These are phyloP conservation scores for Ceratopteris richardii DNA, from an alignment of 75 land plant species.

Conservation along the genomic window DNA sequence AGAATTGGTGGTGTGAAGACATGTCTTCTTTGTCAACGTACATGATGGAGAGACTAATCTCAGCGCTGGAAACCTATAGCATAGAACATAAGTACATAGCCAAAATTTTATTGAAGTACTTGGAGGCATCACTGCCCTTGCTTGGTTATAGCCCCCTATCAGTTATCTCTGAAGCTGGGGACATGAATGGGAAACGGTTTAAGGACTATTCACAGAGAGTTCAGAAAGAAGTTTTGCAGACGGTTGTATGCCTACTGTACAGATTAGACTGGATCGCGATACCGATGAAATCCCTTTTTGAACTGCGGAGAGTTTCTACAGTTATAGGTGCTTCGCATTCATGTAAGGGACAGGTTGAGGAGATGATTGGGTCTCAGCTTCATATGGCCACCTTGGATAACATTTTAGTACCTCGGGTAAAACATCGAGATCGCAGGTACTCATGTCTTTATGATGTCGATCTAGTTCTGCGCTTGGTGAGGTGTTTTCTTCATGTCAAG, in stretches of 20 bases:
- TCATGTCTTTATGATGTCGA: conserved; percentile 74
- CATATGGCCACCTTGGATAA: conserved; percentile 77
- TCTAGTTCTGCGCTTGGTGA: conserved; percentile 54
- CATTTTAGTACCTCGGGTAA: conserved; percentile 49
- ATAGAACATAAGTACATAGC: conserved; percentile 38
- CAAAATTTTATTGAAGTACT: conserved; percentile 65
- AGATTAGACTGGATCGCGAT: conserved; percentile 43
- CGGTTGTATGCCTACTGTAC: conserved; percentile 43
- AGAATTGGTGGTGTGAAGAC: conserved; percentile 82
- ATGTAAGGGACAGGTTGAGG: conserved; percentile 49
- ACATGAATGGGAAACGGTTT: conserved; percentile 14
- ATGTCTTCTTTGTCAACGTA: conserved; percentile 34
- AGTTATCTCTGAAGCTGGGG: conserved; percentile 13
- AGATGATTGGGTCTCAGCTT: conserved; percentile 80
- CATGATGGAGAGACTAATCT: conserved; percentile 46
- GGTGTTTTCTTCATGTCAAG: conserved; percentile 22
- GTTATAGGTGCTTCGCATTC: conserved; percentile 33
- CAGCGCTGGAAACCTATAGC: conserved; percentile 36
- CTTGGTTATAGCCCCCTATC: conserved; percentile 17
- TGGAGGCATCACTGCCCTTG: conserved; percentile 39
- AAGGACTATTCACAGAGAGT: conserved; percentile 16
- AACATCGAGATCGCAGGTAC: conserved; percentile 15
- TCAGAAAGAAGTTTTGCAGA: conserved; percentile 38
- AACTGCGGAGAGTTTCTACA: conserved; percentile 41
- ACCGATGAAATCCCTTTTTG: conserved; percentile 58